phyloP scores from a whole-genome alignment of 1,284 basidiomycete species.

The Naganishia liquefaciens region DNA sequence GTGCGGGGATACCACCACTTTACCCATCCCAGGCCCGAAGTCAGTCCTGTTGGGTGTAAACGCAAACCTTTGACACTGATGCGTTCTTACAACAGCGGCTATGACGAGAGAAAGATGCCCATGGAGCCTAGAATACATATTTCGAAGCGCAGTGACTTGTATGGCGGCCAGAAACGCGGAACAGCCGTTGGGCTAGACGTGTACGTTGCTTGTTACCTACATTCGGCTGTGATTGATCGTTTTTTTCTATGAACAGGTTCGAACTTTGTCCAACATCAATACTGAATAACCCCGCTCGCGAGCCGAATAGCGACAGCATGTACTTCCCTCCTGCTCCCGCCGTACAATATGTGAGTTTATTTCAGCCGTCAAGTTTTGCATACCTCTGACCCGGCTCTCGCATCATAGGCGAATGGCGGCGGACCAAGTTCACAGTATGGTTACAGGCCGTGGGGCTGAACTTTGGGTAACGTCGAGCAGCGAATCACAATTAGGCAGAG shows the following conservation, averaged over 20 bases:
- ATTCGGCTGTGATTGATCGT: neutral
- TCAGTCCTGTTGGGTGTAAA: slow-evolving; percentile 35
- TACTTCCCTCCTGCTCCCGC: slow-evolving; percentile 53
- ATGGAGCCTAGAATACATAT: slow-evolving; percentile 54
- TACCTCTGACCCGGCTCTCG: neutral
- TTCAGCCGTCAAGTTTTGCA: no score
- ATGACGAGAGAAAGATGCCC: slow-evolving; percentile 49
- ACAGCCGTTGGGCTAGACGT: slow-evolving; percentile 50
- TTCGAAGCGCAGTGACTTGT: slow-evolving; percentile 45
- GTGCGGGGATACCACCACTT: slow-evolving; percentile 50
- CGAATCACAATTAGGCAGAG: neutral
- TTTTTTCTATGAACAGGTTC: slow-evolving; percentile 37
- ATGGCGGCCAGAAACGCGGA: slow-evolving; percentile 31
- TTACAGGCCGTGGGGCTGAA: slow-evolving; percentile 32
- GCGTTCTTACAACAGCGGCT: slow-evolving; percentile 40
- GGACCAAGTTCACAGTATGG: slow-evolving; percentile 32
- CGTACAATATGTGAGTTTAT: slow-evolving; percentile 37
- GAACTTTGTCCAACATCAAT: slow-evolving; percentile 53
- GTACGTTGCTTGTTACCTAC: slow-evolving; percentile 35
- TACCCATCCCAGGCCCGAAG: slow-evolving; percentile 33
- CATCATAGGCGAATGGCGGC: slow-evolving; percentile 25
- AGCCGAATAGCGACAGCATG: slow-evolving; percentile 49
- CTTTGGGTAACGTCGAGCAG: neutral
- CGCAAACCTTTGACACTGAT: no score
- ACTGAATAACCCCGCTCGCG: slow-evolving; percentile 51